These are phyloP conservation scores for Blastobotrys americana DNA, from an alignment of 805 yeast species.

Conservation along the genomic window DNA sequence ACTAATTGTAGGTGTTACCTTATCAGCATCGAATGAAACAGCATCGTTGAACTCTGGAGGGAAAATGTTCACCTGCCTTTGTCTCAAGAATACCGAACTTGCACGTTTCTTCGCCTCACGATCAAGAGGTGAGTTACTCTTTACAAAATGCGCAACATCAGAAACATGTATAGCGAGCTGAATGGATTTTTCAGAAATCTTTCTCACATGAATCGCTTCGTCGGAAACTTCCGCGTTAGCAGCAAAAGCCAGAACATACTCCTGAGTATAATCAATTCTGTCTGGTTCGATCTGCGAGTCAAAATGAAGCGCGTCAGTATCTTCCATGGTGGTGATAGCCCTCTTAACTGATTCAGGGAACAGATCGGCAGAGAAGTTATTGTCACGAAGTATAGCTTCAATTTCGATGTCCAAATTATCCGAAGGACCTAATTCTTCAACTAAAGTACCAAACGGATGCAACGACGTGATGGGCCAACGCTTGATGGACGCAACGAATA, in stretches of 20 bases:
- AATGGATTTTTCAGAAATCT: constrained; percentile 49
- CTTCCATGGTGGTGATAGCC: constrained; percentile 13
- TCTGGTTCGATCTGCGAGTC: constrained; percentile 28
- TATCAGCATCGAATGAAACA: constrained; percentile 52
- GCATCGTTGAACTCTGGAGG: constrained; percentile 56
- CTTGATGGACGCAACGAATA: constrained; percentile 91
- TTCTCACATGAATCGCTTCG: constrained; percentile 74
- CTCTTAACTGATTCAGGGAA: constrained; percentile 35
- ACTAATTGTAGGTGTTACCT: constrained; percentile 59
- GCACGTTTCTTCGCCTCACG: constrained; percentile 87
- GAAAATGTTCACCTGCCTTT: constrained; percentile 56
- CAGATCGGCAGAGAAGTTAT: constrained; percentile 36
- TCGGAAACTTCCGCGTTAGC: constrained; percentile 57
- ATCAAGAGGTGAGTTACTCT: constrained; percentile 70
- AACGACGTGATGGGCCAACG: constrained; percentile 99
- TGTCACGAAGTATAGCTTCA: constrained; percentile 77
- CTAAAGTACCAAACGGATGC: constrained; percentile 94
- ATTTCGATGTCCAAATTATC: constrained; percentile 73
- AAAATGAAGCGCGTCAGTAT: constrained; percentile 8
- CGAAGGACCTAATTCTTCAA: constrained; percentile 76
- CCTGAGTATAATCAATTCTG: constrained; percentile 50
- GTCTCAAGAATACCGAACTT: constrained; percentile 81
- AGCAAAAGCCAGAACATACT: constrained; percentile 54
- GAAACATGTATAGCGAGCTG: constrained; percentile 82
- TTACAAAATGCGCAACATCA: constrained; percentile 68